Evolutionary conservation across 2,329 filamentous ascomycete genomes (phyloP), one percentile per base, ranked within the genome.

Genomic region (Neurospora sp.): DNA sequence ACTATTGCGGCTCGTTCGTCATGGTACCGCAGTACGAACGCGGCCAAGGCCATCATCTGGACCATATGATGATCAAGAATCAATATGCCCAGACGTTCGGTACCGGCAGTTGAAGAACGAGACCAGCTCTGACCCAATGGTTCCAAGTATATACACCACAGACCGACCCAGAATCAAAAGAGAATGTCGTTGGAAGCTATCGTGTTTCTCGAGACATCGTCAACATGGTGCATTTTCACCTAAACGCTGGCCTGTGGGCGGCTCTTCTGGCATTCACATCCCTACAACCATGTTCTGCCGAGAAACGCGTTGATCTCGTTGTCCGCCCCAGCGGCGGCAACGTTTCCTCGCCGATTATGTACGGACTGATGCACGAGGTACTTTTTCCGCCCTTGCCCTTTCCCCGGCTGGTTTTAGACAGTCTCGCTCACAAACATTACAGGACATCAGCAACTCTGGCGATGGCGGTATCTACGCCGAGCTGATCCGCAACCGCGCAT

Each of bases 391-490:
- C 3, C 6, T n/a, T 15, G 19, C 46, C 46, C 11, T 33, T 37
- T 12, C 46, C 68, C 2, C 68, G 41, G 67, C 75, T 4, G 3
- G 0, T 4, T 4, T 57, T 8, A 15, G 12, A 57, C 8, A 33
- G 12, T 62, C 3, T 62, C 15, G 3, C 52, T 62, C 52, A 62
- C 12, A 33, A 33, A n/a, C 3, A 62, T 8, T 62, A 17, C 67
- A 87, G 85, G 86, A 88, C 69, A 89, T 89, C 77, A 88, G 88
- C 78, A 87, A 91, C 77, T 89, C 87, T 1, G 89, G 90, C 2
- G 90, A 92, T 75, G 90, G 90, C 28, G 90, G 90, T 5, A 86
- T 92, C 72, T 92, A 92, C 76, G 90, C 88, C 67, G 89, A 92
- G 76, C 78, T 92, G 69, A 86, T 92, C 70, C 85, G 84, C 68